Evolutionary conservation across 2,329 filamentous ascomycete species (phyloP).

Genomic region (Sporothrix protearum): DNA sequence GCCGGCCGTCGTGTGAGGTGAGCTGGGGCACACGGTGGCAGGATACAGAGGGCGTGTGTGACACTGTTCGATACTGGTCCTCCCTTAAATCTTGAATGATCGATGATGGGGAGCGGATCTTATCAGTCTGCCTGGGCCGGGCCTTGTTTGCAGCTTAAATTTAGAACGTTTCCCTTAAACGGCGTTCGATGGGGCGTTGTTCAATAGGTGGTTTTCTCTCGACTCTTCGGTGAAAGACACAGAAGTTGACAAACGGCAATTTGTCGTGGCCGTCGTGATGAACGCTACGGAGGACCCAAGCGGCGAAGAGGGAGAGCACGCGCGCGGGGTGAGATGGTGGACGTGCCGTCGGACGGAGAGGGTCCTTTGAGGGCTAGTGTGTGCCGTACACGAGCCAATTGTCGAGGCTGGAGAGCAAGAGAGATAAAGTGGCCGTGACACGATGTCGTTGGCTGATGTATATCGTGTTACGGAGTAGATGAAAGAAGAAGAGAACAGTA

Average conservation of each 20-base stretch:
- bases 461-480: neutral
- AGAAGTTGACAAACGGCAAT: constrained; percentile 16
- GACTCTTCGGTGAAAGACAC: neutral
- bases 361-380: neutral
- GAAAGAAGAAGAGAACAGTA: neutral
- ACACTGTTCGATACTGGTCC: constrained; percentile 2
- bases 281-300: constrained; percentile 18
- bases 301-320: neutral
- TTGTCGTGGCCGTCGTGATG: constrained; percentile 22
- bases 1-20: constrained; percentile 11
- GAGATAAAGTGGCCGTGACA: constrained; percentile 20
- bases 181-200: neutral
- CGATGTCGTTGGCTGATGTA: constrained; percentile 10
- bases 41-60: neutral
- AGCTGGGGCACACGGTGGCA: constrained; percentile 1
- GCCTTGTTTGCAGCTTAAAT: constrained; percentile 7
- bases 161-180: neutral
- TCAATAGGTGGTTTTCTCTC: neutral
- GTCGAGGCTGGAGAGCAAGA: neutral
- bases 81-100: neutral
- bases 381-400: neutral
- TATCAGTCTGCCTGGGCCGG: constrained; percentile 8
- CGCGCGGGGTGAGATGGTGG: neutral
- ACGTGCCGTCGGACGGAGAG: neutral
- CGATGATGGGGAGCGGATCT: constrained; percentile 6